Percentiles rank a stretch among this genome's conserved stretches.
These are phyloP conservation scores for Verticillium tricorpus DNA, from an alignment of 2,329 filamentous ascomycete genomes.

Conservation along the genomic window DNA sequence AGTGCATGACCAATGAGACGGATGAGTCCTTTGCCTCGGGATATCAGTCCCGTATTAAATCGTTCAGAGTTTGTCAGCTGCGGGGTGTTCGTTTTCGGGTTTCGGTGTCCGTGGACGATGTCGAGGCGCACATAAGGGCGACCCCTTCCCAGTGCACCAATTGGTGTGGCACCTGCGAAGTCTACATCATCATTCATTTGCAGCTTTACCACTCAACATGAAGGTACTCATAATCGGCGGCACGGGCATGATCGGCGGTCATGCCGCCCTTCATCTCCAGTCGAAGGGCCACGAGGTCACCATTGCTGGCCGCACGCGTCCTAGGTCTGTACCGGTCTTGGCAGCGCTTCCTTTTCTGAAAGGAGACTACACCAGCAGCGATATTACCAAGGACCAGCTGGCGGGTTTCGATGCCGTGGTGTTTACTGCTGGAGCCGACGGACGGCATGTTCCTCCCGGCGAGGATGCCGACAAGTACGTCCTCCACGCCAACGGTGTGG, in stretches of 20 bases:
- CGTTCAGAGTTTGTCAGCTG: too few species aligned
- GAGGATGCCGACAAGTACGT: conserved; percentile 1
- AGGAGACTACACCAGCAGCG: conserved; percentile 1
- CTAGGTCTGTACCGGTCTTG: not conserved
- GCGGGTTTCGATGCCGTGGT: conserved; percentile 3
- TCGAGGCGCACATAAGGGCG: not conserved
- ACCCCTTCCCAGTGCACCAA: not conserved
- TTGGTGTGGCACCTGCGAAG: too few species aligned
- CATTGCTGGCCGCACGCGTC: conserved; percentile 4
- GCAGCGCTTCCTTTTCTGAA: conserved; percentile 2
- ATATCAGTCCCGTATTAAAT: too few species aligned
- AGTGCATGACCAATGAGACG: too few species aligned
- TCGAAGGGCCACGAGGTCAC: conserved; percentile 4
- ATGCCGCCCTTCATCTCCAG: conserved; percentile 3
- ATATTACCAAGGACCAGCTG: not conserved
- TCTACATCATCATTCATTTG: too few species aligned
- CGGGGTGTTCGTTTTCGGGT: too few species aligned
- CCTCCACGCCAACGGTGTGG: conserved; percentile 3
- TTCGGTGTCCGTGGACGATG: not conserved
- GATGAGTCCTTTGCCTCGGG: too few species aligned
- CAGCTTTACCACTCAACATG: not conserved
- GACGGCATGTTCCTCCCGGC: conserved; percentile 5
- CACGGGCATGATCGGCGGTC: conserved; percentile 6
- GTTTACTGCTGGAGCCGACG: conserved; percentile 7
- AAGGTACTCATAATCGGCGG: conserved; percentile 7